Conservation (phyloP, 345 rosid species). For the Hibiscus tridactylites region DNA sequence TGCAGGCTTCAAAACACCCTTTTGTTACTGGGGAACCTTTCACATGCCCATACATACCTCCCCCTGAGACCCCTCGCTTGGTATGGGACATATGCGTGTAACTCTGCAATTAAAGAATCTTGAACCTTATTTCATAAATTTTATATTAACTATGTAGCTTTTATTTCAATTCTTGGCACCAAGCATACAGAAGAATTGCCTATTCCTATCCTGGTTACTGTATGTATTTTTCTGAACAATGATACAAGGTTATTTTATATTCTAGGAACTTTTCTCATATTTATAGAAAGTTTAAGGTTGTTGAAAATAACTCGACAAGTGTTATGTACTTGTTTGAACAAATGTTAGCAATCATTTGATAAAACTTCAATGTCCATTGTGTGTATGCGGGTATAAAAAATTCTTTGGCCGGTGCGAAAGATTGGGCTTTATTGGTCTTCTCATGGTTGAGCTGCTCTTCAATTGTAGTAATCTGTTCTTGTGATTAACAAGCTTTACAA, state of each 20-base stretch:
- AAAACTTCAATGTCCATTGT: neutral
- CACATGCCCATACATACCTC: conserved; percentile 81
- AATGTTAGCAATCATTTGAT: conserved; percentile 3
- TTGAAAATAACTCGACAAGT: neutral
- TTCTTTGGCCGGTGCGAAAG: neutral
- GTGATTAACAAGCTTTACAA: neutral
- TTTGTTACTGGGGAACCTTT: conserved; percentile 98
- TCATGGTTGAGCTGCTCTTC: neutral
- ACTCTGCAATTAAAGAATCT: neutral
- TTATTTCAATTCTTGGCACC: conserved; percentile 3
- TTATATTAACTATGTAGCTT: neutral
- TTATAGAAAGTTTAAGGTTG: neutral
- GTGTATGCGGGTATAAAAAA: neutral
- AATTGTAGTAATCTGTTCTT: neutral
- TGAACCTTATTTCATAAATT: neutral
- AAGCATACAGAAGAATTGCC: neutral
- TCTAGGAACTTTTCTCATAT: neutral
- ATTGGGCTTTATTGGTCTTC: neutral
- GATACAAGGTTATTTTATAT: neutral
- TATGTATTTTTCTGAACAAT: neutral
- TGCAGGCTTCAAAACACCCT: conserved; percentile 97
- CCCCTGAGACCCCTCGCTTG: conserved; percentile 72
- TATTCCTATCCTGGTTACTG: neutral
- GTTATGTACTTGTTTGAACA: neutral
- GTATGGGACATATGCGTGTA: conserved; percentile 33